Evolutionary conservation across 805 yeast species (phyloP).

Genomic region (Monosporozyma servazzii): DNA sequence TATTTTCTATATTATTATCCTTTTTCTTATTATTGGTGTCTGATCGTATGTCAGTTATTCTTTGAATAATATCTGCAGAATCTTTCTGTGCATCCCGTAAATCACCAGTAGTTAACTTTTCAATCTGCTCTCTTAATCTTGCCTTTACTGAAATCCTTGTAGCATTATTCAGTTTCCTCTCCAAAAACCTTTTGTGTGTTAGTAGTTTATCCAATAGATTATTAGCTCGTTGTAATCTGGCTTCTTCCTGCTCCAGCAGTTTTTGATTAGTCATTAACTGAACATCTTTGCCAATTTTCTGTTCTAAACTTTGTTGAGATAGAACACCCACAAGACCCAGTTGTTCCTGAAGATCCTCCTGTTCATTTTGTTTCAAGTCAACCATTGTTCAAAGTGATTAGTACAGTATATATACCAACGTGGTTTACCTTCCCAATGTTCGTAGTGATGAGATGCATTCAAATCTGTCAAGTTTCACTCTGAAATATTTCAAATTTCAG

Average conservation of each 20-base stretch:
- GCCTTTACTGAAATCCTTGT: conserved; percentile 60
- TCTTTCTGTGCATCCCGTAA: conserved; percentile 49
- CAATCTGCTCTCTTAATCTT: conserved; percentile 45
- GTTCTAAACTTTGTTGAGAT: conserved; percentile 75
- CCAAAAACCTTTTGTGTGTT: conserved; percentile 38
- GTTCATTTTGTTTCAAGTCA: conserved; percentile 6
- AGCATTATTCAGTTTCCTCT: conserved; percentile 41
- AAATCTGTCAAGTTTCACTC: neutral
- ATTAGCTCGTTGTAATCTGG: conserved; percentile 60
- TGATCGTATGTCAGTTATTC: conserved; percentile 32
- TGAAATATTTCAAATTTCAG: neutral
- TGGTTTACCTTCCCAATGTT: neutral
- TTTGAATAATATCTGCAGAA: conserved; percentile 47
- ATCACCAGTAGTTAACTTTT: conserved; percentile 40
- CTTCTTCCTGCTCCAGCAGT: conserved; percentile 64
- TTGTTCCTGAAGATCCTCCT: conserved; percentile 21
- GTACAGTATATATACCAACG: neutral
- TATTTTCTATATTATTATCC: conserved; percentile 7
- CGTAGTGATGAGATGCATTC: neutral
- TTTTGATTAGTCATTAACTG: conserved; percentile 48
- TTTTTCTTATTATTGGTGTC: conserved; percentile 7
- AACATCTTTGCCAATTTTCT: conserved; percentile 61
- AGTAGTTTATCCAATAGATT: conserved; percentile 38
- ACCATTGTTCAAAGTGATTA: neutral
- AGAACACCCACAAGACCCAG: conserved; percentile 49